These are phyloP conservation scores for Cordyceps tenuipes DNA, from an alignment of 2,329 filamentous ascomycete genomes.

Conservation along the genomic window DNA sequence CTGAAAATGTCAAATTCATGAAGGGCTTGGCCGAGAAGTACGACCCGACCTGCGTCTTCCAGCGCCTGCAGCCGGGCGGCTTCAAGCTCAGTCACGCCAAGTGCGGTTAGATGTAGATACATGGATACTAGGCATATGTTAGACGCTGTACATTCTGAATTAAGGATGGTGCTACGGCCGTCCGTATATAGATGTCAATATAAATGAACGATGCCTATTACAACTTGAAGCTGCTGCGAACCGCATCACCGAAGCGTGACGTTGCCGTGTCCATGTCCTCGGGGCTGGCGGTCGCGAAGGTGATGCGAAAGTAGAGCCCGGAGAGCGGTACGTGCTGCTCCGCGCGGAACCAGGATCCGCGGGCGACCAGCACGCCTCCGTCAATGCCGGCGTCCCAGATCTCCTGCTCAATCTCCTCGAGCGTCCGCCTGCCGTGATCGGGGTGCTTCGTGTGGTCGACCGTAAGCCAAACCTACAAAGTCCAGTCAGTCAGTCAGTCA, in stretches of 20 bases:
- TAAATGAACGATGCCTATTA: neutral
- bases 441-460: conserved; percentile 62
- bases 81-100: conserved; percentile 17
- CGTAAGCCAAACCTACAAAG: conserved; percentile 58
- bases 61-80: conserved; percentile 22
- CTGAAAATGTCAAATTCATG: conserved; percentile 25
- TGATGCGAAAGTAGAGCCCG: conserved; percentile 80
- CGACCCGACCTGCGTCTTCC: conserved; percentile 26
- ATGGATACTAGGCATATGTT: neutral
- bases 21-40: conserved; percentile 23
- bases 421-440: conserved; percentile 38
- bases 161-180: neutral
- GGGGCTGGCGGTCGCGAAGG: conserved; percentile 72
- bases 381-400: conserved; percentile 74
- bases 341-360: conserved; percentile 87
- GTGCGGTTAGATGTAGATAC: neutral
- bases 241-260: conserved; percentile 63
- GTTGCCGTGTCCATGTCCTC: conserved; percentile 66
- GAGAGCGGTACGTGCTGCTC: conserved; percentile 52
- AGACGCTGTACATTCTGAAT: neutral
- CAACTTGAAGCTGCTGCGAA: conserved; percentile 36
- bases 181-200: neutral
- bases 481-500: neutral
- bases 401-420: conserved; percentile 69
- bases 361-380: conserved; percentile 69